These are phyloP conservation scores for Podaxis mareebaensis DNA, from an alignment of 768 basidiomycete genomes.

Conservation along the genomic window DNA sequence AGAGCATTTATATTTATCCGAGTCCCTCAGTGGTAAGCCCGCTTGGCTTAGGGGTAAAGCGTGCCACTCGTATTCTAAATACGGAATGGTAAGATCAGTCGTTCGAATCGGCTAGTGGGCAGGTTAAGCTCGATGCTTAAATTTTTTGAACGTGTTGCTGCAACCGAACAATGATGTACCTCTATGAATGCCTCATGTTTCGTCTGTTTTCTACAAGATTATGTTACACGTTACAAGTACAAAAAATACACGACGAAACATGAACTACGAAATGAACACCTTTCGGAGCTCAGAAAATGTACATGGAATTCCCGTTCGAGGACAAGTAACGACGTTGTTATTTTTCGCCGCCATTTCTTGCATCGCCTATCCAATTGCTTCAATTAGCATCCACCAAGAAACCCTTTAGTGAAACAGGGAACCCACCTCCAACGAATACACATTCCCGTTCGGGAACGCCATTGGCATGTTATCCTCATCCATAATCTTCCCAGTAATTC, in stretches of 20 bases:
- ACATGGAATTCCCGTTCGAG: slow-evolving; percentile 66
- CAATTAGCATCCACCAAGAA: slow-evolving; percentile 18
- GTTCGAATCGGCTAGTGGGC: slow-evolving; percentile 42
- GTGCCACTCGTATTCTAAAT: slow-evolving; percentile 47
- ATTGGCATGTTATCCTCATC: slow-evolving; percentile 92
- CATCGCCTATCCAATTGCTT: slow-evolving; percentile 57
- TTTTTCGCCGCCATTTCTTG: slow-evolving; percentile 86
- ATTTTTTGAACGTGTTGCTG: slow-evolving; percentile 14
- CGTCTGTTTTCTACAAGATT: neutral
- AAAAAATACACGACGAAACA: neutral
- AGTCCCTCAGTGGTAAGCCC: slow-evolving; percentile 28
- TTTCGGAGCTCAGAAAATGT: slow-evolving; percentile 71
- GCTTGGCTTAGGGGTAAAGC: slow-evolving; percentile 59
- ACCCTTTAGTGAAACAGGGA: slow-evolving; percentile 9
- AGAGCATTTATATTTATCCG: no score
- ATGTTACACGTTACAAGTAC: slow-evolving; percentile 1
- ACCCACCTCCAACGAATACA: slow-evolving; percentile 90
- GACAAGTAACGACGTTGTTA: slow-evolving; percentile 81
- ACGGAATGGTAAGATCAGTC: slow-evolving; percentile 38
- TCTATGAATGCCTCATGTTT: no score
- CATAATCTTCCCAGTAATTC: slow-evolving; percentile 91
- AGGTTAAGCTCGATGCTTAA: slow-evolving; percentile 9
- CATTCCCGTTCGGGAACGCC: slow-evolving; percentile 88
- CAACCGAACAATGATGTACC: no score
- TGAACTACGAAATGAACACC: slow-evolving; percentile 81